Base-by-base conservation (phyloP, 805 yeast genomes). In the Wickerhamiella qilinensis region DNA sequence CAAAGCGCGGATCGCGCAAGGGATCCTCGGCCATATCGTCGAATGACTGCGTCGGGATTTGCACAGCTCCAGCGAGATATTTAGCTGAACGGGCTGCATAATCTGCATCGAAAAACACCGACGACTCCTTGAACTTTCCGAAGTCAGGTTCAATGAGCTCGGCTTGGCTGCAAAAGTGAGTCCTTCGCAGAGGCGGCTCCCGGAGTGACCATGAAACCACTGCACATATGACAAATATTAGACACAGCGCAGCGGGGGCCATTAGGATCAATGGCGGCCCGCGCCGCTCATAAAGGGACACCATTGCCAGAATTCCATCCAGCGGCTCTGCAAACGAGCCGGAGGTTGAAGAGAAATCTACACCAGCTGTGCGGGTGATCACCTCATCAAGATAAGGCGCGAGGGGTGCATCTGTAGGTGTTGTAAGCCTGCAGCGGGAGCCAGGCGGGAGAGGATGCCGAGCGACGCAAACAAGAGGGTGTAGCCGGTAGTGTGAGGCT, bases 1-100 rank as follows among this genome's bases (percentile, higher is more conserved):
- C 58, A 64, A 75, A 75, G 24, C 67, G 61, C 15, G 64, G 65
- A 29, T 68, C 73, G n/a, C 68, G 68, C 15, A 56, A 63, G 4
- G 72, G 71, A 8, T 60, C 58, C 30, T 20, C 5, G 19, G 50
- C 56, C 45, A 63, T 60, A 38, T 65, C 67, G 51, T 83, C 94
- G 43, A 55, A 65, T 17, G 75, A 65, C 44, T 71, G 75, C 2
- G 93, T 79, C 30, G 77, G 76, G 41, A 79, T 65, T 48, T 67
- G 65, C n/a, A 82, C 65, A 1, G 88, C 81, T 4, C 69, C 73
- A 7, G 44, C 40, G n/a, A 51, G 27, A 3, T 40, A 40, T 27
- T 41, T 17, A 15, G 41, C 38, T 7, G 54, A 48, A 27, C 34
- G 36, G 15, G 39, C 17, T 3, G 25, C 9, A 38, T 48, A 48